These are phyloP conservation scores for Microcos paniculata DNA, from an alignment of 345 rosid genomes.

Conservation along the genomic window DNA sequence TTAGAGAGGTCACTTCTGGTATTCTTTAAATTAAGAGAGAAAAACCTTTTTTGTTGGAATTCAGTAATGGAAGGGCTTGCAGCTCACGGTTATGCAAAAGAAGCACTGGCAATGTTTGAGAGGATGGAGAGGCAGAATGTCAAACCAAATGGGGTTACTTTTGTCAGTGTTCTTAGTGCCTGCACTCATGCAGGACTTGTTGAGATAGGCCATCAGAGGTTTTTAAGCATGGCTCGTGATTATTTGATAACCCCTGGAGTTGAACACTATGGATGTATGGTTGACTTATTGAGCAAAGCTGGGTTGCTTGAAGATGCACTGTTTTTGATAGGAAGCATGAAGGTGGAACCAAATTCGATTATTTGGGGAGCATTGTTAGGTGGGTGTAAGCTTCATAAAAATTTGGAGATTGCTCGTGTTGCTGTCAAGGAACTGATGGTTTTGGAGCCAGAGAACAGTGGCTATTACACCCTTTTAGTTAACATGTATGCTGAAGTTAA, in stretches of 20 bases:
- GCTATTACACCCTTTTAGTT: conserved; percentile 50
- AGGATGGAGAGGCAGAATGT: conserved; percentile 55
- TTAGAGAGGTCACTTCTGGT: conserved; percentile 57
- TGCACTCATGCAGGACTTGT: conserved; percentile 83
- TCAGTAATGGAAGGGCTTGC: conserved; percentile 78
- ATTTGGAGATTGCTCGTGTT: conserved; percentile 55
- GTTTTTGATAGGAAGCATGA: conserved; percentile 49
- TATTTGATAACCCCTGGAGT: conserved; percentile 45
- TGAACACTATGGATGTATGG: conserved; percentile 79
- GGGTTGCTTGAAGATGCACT: conserved; percentile 72
- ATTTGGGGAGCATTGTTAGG: conserved; percentile 76
- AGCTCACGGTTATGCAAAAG: conserved; percentile 60
- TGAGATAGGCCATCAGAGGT: conserved; percentile 59
- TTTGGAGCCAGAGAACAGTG: conserved; percentile 68
- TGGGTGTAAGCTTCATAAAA: conserved; percentile 66
- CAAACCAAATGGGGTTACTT: conserved; percentile 68
- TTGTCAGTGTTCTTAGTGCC: conserved; percentile 70
- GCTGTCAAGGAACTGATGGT: conserved; percentile 51
- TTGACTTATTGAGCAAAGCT: conserved; percentile 68
- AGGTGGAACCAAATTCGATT: conserved; percentile 55
- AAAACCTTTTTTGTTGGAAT: conserved; percentile 84
- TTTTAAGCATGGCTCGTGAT: conserved; percentile 50
- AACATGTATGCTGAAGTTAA: conserved; percentile 66
- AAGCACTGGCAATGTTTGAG: conserved; percentile 59
- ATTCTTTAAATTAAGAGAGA: conserved; percentile 65